Percentiles rank a stretch among this genome's conserved stretches.
These are phyloP conservation scores for Debaryomycetaceae sp. DNA, from an alignment of 1,139 yeast species.

Conservation along the genomic window DNA sequence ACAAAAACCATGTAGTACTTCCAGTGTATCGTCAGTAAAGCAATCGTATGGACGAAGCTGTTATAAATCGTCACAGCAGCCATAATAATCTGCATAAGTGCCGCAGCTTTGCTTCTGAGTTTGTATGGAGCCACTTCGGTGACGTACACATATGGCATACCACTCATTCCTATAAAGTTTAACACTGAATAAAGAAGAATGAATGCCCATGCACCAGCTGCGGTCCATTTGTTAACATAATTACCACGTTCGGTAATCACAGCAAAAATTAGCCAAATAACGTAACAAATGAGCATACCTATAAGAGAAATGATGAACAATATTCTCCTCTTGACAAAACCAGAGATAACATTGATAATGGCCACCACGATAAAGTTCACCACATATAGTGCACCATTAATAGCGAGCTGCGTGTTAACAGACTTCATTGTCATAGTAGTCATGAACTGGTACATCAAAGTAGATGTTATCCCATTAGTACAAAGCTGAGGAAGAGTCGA, in stretches of 20 bases:
- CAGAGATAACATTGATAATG: constrained; percentile 21
- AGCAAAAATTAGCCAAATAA: constrained; percentile 38
- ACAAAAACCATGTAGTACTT: constrained; percentile 57
- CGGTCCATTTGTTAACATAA: constrained; percentile 27
- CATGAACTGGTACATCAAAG: no score
- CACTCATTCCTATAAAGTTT: constrained; percentile 39
- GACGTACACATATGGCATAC: constrained; percentile 35
- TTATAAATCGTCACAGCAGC: constrained; percentile 21
- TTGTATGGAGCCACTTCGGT: constrained; percentile 46
- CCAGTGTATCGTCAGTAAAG: constrained; percentile 57
- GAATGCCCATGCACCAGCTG: constrained; percentile 46
- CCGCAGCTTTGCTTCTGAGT: constrained; percentile 44
- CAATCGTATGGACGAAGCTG: constrained; percentile 56
- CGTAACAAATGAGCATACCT: constrained; percentile 36
- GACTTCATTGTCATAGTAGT: no score
- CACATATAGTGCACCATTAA: constrained; percentile 44
- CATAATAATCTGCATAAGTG: constrained; percentile 26
- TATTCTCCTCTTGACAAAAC: constrained; percentile 34
- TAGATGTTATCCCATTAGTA: constrained; percentile 52
- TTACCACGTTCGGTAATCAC: constrained; percentile 38
- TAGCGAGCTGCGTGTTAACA: constrained; percentile 33
- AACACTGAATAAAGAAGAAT: constrained; percentile 38
- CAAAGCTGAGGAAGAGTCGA: constrained; percentile 44
- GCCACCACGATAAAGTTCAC: constrained; percentile 38
- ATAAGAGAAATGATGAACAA: constrained; percentile 36